Evolutionary conservation across 768 basidiomycete genomes (phyloP), one percentile per base, ranked within the genome.

Genomic region (Tricholoma flavovirens): DNA sequence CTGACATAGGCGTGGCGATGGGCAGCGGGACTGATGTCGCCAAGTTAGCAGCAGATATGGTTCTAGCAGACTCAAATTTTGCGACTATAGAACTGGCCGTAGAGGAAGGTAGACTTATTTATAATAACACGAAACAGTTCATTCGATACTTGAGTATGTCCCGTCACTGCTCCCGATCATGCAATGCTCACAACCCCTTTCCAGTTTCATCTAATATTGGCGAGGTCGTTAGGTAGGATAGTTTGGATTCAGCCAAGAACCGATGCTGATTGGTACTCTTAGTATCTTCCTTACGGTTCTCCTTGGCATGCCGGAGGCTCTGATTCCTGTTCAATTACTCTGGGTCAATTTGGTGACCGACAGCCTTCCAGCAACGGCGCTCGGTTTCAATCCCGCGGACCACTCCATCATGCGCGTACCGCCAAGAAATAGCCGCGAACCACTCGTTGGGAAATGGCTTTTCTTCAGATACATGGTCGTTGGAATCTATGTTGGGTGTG

Each of bases 111-210:
- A 79, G 96, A 71, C 79, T 96, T 56, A 99, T 98, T 66, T 98
- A 98, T 73, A 98, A 98, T 75, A 99, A 99, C 74, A 98, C 95
- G 45, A 99, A 99, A 75, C 96, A 98, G 69, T 99, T 99, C 73
- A 98, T 99, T 72, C 88, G 96, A 65, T 99, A 98, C 76, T 87
- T 99, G 67, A 98, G 88, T 91, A 64, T 38, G 88, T 80, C 15
- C 29, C 35, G 35, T 56, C 56, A 55, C 55, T 49, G 57, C 17
- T 36, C 33, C 33, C 56, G 42, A 45, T 19, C 33, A 49, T 38
- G 10, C 8, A 49, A 48, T 21, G 5, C 56, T 26, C 56, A 46
- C 66, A 24, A 53, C 30, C 9, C 40, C 33, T 8, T 57, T 9
- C 60, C 17, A 88, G 87, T 92, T 73, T 97, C 94, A 29, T 94